These are phyloP conservation scores for Leccinum pellstonianum DNA, from an alignment of 768 basidiomycete species.

Conservation along the genomic window DNA sequence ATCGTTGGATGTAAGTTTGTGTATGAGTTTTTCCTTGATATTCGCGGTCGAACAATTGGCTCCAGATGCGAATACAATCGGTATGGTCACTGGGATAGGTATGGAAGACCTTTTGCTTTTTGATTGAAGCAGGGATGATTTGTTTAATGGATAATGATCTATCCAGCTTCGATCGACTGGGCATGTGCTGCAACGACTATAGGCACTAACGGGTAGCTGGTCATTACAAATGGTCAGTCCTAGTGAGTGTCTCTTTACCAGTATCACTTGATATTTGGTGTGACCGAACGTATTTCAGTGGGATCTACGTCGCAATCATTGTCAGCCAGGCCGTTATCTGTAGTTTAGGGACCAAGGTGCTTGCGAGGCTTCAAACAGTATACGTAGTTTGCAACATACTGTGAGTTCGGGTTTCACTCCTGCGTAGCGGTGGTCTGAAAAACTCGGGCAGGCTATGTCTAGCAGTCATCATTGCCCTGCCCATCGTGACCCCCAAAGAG, in stretches of 20 bases:
- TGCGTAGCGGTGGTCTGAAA: neutral
- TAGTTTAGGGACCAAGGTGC: slow-evolving; percentile 58
- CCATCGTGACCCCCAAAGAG: slow-evolving; percentile 57
- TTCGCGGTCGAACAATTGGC: neutral
- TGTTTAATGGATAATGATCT: slow-evolving; percentile 39
- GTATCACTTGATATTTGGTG: slow-evolving; percentile 32
- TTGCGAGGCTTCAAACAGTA: slow-evolving; percentile 66
- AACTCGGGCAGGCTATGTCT: slow-evolving; percentile 15
- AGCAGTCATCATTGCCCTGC: slow-evolving; percentile 52
- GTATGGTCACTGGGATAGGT: slow-evolving; percentile 42
- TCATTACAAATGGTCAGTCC: slow-evolving; percentile 35
- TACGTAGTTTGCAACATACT: slow-evolving; percentile 42
- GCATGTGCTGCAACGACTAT: slow-evolving; percentile 64
- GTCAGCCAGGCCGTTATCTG: slow-evolving; percentile 60
- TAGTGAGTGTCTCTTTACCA: slow-evolving; percentile 42
- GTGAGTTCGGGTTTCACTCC: slow-evolving; percentile 16
- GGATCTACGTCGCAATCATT: slow-evolving; percentile 60
- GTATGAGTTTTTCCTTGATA: neutral
- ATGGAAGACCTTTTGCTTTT: neutral
- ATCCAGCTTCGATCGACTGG: slow-evolving; percentile 57
- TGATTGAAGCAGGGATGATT: neutral
- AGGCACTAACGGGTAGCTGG: slow-evolving; percentile 38
- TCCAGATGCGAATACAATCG: slow-evolving; percentile 49
- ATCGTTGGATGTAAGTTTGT: slow-evolving; percentile 56
- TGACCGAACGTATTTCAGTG: slow-evolving; percentile 45